Base-by-base conservation (phyloP, 2,329 filamentous ascomycete species). In the Dendryphion nanum region DNA sequence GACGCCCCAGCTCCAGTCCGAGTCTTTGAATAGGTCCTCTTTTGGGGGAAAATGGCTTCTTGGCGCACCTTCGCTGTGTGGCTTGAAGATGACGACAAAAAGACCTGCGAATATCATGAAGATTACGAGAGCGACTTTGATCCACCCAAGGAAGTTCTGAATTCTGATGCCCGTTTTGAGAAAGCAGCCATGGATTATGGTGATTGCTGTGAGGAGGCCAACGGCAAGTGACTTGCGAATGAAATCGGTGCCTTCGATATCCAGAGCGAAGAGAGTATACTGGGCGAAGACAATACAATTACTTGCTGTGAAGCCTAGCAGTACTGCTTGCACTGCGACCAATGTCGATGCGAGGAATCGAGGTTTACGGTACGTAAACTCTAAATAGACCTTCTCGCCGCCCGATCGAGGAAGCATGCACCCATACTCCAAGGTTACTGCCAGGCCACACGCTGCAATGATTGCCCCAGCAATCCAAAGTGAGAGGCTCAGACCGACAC, bases 271-370 rank as follows among this genome's bases (percentile, higher is more conserved):
- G 1, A 83, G 64, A 0, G 76, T 69, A 44, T 86, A 85, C 45
- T 82, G 78, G 36, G 79, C 80, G 47, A 85, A 85, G 0, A 86
- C 75, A 36, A 87, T 78, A 55, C 82, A 84, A 54, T 86, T 86
- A 51, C 79, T 83, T 0, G 81, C 81, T 0, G 82, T 85, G 40
- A 86, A 85, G 0, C 81, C 80, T 0, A 86, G 64, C 0, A 85
- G 56, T 0, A 86, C 74, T 0, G 78, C 80, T 38, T 85, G 77
- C 1, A 81, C 73, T 0, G 81, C 81, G 10, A 86, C 69, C 13
- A 86, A 56, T 0, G 78, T 81, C 2, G 81, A 82, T 0, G 81
- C 79, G 3, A 87, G 70, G 44, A 84, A 81, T 5, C 75, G 73
- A 2, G 83, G 83, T 20, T 70, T 69, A 2, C 76, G 74, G 56